Conservation (phyloP, 169 alveolate species). For the Theileria sp. region DNA sequence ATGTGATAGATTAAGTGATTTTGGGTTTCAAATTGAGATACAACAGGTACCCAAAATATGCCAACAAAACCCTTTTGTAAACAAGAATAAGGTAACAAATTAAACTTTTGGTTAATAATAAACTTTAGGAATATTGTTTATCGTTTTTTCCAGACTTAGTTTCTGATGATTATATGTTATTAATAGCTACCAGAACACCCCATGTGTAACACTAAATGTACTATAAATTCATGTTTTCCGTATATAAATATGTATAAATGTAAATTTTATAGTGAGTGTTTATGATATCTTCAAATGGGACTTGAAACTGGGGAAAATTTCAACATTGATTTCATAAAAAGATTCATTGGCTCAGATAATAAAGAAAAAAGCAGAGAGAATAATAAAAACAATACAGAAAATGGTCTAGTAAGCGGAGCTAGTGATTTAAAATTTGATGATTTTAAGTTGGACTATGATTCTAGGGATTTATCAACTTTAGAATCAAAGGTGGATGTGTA, state of each 20-base stretch:
- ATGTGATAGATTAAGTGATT: slow-evolving; percentile 22
- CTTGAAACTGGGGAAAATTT: not conserved
- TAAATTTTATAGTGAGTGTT: not conserved
- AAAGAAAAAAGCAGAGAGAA: not conserved
- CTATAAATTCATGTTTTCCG: not conserved
- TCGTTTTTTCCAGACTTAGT: slow-evolving; percentile 52
- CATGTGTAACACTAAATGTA: slow-evolving; percentile 4
- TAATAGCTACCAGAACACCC: slow-evolving; percentile 44
- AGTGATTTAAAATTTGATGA: not conserved
- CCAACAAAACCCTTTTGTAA: slow-evolving; percentile 37
- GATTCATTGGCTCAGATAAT: not conserved
- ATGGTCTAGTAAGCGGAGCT: not conserved
- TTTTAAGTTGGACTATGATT: not conserved
- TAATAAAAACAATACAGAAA: too few relatives aligned
- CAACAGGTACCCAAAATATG: slow-evolving; percentile 38
- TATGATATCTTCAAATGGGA: not conserved
- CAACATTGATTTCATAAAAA: not conserved
- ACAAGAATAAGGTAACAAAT: slow-evolving; percentile 12
- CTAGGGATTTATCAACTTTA: not conserved
- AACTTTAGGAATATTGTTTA: slow-evolving; percentile 9
- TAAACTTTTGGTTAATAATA: not conserved
- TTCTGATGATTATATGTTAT: slow-evolving; percentile 45
- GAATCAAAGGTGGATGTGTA: slow-evolving; percentile 18
- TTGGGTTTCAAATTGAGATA: slow-evolving; percentile 38
- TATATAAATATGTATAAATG: not conserved